Base-by-base conservation (phyloP, 2,329 filamentous ascomycete genomes). In the Plenodomus tracheiphilus region DNA sequence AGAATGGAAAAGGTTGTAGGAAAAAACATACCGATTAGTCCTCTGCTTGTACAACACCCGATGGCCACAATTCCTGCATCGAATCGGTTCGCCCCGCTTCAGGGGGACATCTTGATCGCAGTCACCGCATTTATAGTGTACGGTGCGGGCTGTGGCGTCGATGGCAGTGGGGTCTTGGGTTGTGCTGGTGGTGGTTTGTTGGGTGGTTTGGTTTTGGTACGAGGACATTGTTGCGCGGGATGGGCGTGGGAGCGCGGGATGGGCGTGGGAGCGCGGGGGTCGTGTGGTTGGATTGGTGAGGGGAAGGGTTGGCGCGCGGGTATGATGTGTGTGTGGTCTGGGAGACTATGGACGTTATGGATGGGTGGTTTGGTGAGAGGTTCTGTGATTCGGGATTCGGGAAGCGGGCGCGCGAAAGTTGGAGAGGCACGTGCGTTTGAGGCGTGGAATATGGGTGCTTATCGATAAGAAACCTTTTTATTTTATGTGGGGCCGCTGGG, bases 41-140 rank as follows among this genome's bases (percentile, higher is more conserved):
- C 94, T 79, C 83, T 97, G 90, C 84, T 99, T 99, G 77, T 97
- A 97, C 61, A 99, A 77, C 53, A 99, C 91, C 59, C 94, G 86
- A 68, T 96, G 94, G 7, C 94, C 94, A 74, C 94, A 99, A 76
- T 92, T 89, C 74, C 89, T 88, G 81, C 91, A 96, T 21, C 90
- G 82, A 61, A 96, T 93, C 28, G 87, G 85, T 65, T 94, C 90
- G 54, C 85, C 87, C 60, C 86, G 84, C 74, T 88, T 87, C 62
- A 96, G 78, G 16, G 83, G 80, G 38, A 93, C 88, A 62, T 88
- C 87, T 54, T 83, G 80, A 51, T 88, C 89, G 79, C 91, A 96
- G 76, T 95, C 90, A 69, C 89, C 91, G 78, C 89, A 96, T 30
- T 75, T 70, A 71, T 80, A 80, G 53, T 73, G 67, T 16, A 80